Evolutionary conservation across 352 stramenopile species (phyloP).

Genomic region (Pythium periplocum): DNA sequence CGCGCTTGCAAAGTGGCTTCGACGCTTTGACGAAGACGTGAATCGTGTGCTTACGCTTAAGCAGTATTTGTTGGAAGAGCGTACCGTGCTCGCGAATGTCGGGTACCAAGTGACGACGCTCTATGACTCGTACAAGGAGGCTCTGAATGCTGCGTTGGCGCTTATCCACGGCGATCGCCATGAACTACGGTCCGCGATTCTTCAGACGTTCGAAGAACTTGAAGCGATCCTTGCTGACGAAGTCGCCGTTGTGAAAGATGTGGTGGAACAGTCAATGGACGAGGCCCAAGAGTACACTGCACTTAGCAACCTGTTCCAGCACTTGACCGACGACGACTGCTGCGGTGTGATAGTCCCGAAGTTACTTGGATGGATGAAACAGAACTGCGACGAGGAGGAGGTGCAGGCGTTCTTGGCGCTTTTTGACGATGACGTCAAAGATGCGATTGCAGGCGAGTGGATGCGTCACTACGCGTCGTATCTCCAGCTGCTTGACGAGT

Average conservation of each 20-base stretch:
- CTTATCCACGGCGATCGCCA: constrained; percentile 45
- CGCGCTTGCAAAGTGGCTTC: constrained; percentile 56
- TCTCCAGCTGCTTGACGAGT: constrained; percentile 58
- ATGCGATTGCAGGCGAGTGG: constrained; percentile 59
- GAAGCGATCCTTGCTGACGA: constrained; percentile 55
- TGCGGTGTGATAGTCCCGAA: constrained; percentile 52
- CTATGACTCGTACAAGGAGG: constrained; percentile 57
- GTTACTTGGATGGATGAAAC: constrained; percentile 67
- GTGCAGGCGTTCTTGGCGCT: constrained; percentile 45
- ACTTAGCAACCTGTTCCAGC: constrained; percentile 56
- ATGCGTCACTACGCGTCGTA: constrained; percentile 65
- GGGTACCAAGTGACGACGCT: constrained; percentile 57
- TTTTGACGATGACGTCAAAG: constrained; percentile 44
- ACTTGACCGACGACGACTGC: constrained; percentile 43
- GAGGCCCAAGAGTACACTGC: constrained; percentile 53
- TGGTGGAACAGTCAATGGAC: constrained; percentile 45
- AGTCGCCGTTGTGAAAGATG: constrained; percentile 37
- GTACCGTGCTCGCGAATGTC: constrained; percentile 43
- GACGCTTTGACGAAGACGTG: constrained; percentile 55
- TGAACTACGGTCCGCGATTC: constrained; percentile 37
- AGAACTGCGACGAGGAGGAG: constrained; percentile 38
- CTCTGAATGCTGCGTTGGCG: constrained; percentile 33
- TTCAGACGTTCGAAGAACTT: constrained; percentile 42
- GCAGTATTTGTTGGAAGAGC: constrained; percentile 61
- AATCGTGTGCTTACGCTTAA: constrained; percentile 54